Evolutionary conservation across 805 yeast species (phyloP), one percentile per base, ranked within the genome.

Genomic region (Yarrowia sp.): DNA sequence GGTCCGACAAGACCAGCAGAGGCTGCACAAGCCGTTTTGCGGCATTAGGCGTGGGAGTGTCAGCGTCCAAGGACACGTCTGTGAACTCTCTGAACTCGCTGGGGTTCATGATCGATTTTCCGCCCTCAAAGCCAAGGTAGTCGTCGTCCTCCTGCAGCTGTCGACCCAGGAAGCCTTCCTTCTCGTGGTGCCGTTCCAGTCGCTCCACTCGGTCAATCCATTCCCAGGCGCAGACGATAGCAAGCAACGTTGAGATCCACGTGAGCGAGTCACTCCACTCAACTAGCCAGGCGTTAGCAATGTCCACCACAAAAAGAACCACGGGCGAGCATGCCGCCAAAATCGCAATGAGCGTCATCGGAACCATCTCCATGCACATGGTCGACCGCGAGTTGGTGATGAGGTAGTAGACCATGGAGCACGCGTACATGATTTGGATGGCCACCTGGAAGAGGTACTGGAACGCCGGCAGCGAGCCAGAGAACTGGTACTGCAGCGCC

Each of bases 181-280:
- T 83, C 67, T 88, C 92, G 61, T 80, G 79, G 14, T 75, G 75
- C 65, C 82, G 81, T 73, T 84, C 84, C 39, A 86, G 71, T 12
- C 80, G 76, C 56, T 81, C 80, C 62, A 86, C 78, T 65, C 87
- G 78, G 68, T 87, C 88, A 64, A 87, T 80, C 93, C 96, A 90
- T 72, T 88, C 96, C 94, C 96, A 88, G 0, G 88, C 88, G 10
- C 86, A 79, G 6, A 87, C 87, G 29, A 89, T 87, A 33, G 89
- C 81, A 19, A 86, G 77, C 8, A 87, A 81, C 69, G 85, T 86
- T n/a, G 86, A 81, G 1, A 88, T 85, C 18, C 88, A 81, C 44
- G 87, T 84, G 72, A 88, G 87, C 44, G 88, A 76, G 69, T 88
- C 93, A 19, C 90, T 84, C 58, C 88, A 76, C 65, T 85, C 87